phyloP scores from a whole-genome alignment of 148 eudicot genomes.

The Amaranthus hypochondriacus region DNA sequence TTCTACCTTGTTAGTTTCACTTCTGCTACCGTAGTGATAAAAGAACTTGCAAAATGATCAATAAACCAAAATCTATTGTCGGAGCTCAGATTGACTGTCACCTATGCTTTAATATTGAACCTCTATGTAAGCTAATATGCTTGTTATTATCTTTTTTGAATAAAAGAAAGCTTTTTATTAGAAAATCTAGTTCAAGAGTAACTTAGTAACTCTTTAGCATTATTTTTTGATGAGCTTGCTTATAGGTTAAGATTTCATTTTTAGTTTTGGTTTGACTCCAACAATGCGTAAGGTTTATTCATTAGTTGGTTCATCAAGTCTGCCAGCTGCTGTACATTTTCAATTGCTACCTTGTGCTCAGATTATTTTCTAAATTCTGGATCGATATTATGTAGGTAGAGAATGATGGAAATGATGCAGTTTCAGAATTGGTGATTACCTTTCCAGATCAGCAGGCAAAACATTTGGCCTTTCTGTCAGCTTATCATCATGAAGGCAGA shows the following conservation, averaged over 20 bases:
- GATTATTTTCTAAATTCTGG: constrained; percentile 11
- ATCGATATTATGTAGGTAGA: constrained; percentile 48
- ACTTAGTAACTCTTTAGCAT: too few relatives aligned
- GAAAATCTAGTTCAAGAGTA: too few relatives aligned
- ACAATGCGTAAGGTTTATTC: not conserved
- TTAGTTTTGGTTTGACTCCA: not conserved
- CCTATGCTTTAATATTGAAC: too few relatives aligned
- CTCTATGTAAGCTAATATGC: too few relatives aligned
- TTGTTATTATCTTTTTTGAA: too few relatives aligned
- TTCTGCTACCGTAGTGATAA: too few relatives aligned
- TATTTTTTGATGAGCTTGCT: not conserved
- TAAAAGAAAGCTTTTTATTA: too few relatives aligned
- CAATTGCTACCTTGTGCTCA: not conserved
- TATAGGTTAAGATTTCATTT: not conserved
- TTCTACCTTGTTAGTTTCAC: not conserved
- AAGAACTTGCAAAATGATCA: too few relatives aligned
- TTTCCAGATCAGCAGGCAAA: constrained; percentile 70
- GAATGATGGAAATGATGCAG: constrained; percentile 59
- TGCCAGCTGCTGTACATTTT: not conserved
- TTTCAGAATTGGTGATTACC: constrained; percentile 56
- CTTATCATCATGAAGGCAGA: constrained; percentile 49
- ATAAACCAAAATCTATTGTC: too few relatives aligned
- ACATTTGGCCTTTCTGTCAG: constrained; percentile 55
- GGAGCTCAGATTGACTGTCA: too few relatives aligned
- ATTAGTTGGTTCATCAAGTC: not conserved